Evolutionary conservation across 164 flowering plant genomes (phyloP).

Genomic region (Sedum album): DNA sequence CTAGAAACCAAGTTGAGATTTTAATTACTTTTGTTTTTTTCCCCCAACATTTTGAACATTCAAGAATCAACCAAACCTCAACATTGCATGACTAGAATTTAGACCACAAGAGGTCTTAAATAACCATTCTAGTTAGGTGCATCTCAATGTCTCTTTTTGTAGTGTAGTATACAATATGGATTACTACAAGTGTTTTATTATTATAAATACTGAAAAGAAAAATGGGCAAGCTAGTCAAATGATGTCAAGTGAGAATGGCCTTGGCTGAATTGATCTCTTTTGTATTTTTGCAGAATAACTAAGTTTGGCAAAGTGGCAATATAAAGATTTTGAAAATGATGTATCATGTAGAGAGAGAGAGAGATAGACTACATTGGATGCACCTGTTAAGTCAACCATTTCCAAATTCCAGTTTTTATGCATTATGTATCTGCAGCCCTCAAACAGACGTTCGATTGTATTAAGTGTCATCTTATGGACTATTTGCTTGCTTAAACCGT

Average conservation of each 20-base stretch:
- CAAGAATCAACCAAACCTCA: background rate
- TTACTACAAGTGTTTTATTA: no score
- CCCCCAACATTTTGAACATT: background rate
- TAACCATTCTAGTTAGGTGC: background rate
- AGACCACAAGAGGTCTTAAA: background rate
- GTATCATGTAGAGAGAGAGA: background rate
- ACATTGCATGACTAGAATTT: background rate
- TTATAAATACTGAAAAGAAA: no score
- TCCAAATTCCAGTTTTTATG: background rate
- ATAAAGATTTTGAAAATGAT: conserved; percentile 6
- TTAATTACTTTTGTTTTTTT: background rate
- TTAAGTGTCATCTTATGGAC: background rate
- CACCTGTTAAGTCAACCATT: background rate
- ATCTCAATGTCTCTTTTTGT: background rate
- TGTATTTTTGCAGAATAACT: background rate
- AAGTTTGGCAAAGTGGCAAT: conserved; percentile 8
- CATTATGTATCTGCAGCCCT: background rate
- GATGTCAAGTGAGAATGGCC: background rate
- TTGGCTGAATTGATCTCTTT: background rate
- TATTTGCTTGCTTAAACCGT: background rate
- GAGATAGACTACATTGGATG: background rate
- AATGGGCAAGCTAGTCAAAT: background rate
- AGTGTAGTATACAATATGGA: no score
- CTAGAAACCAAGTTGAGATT: background rate
- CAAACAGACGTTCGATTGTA: background rate